phyloP scores from a whole-genome alignment of 2,329 filamentous ascomycete species.

The Colletotrichum cereale region DNA sequence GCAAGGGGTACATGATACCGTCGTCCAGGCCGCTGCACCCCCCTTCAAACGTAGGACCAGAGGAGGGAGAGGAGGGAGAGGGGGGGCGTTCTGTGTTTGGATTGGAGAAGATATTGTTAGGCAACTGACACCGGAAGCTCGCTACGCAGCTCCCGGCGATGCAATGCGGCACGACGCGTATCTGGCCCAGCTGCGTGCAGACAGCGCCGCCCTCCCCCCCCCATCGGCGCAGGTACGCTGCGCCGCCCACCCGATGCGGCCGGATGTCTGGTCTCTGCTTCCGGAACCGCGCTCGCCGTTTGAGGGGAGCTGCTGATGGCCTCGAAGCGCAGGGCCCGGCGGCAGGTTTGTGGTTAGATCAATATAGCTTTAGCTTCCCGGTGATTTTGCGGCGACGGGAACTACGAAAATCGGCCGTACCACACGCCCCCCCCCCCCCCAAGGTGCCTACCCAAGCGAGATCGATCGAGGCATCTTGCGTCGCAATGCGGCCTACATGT shows the following conservation, averaged over 20 bases:
- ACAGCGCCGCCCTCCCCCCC: neutral
- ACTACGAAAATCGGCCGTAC: neutral
- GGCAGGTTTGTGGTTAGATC: neutral
- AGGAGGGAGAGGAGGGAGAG: too few species aligned
- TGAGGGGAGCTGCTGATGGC: neutral
- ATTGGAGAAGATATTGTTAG: neutral
- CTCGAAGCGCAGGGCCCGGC: neutral
- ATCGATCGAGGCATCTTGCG: neutral
- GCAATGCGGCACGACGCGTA: constrained; percentile 5
- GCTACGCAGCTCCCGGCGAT: constrained; percentile 3
- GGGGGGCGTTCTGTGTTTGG: neutral
- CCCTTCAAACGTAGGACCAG: constrained; percentile 11
- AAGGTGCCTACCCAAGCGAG: neutral
- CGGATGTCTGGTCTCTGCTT: constrained; percentile 1
- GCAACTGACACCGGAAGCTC: constrained; percentile 9
- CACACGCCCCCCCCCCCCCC: too few species aligned
- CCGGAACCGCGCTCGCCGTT: constrained; percentile 4
- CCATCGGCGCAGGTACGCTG: constrained; percentile 3
- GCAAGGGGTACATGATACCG: constrained; percentile 15
- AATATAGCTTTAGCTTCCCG: neutral
- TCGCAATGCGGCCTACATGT: neutral
- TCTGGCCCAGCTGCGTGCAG: neutral
- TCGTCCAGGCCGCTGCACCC: neutral
- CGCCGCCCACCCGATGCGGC: neutral
- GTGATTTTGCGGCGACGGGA: neutral